phyloP scores from a whole-genome alignment of 768 basidiomycete species.

The Serendipita indica region DNA sequence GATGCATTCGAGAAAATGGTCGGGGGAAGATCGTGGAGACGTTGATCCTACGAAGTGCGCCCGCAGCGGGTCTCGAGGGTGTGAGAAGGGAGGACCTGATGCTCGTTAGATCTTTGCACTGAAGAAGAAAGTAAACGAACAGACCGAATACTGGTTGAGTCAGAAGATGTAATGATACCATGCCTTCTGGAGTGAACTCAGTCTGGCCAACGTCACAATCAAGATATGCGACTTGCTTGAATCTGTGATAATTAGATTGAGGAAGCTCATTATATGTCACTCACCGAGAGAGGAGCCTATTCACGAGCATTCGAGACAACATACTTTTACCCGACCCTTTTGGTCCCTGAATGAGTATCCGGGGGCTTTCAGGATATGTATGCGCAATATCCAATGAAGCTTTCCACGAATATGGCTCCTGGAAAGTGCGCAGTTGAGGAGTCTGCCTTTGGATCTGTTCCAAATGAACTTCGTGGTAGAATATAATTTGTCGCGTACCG shows the following conservation, averaged over 20 bases:
- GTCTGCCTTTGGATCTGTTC: too few relatives aligned
- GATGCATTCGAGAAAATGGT: conserved; percentile 58
- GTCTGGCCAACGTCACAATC: conserved; percentile 95
- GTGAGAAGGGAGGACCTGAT: conserved; percentile 77
- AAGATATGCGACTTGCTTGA: conserved; percentile 67
- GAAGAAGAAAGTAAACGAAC: conserved; percentile 13
- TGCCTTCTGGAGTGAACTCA: conserved; percentile 78
- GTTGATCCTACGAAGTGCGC: conserved; percentile 75
- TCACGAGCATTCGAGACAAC: conserved; percentile 58
- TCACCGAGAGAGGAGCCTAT: conserved; percentile 47
- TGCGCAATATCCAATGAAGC: conserved; percentile 26
- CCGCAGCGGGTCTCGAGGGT: conserved; percentile 50
- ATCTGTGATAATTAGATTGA: conserved; percentile 28
- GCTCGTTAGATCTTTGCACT: not conserved
- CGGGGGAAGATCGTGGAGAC: conserved; percentile 62
- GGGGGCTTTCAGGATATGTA: conserved; percentile 9
- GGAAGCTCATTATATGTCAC: too few relatives aligned
- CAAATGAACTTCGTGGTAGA: too few relatives aligned
- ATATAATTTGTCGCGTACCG: not conserved
- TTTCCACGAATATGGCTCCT: too few relatives aligned
- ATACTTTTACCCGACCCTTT: conserved; percentile 87
- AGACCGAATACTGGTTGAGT: conserved; percentile 59
- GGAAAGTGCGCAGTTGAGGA: too few relatives aligned
- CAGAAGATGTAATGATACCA: conserved; percentile 65
- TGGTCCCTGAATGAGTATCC: conserved; percentile 57